These are phyloP conservation scores for Plasmodium billcollinsi DNA, from an alignment of 169 alveolate species.

Conservation along the genomic window DNA sequence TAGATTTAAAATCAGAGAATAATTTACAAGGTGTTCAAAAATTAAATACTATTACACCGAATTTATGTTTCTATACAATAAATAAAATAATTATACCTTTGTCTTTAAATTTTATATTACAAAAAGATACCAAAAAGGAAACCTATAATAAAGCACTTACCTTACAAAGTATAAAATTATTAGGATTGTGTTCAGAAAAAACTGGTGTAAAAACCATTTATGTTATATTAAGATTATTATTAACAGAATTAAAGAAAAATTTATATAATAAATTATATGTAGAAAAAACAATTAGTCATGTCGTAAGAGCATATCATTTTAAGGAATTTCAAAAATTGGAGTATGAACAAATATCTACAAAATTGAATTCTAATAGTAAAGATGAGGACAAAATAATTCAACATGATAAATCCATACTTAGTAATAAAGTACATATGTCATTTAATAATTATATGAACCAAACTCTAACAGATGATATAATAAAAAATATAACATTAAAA, in stretches of 20 bases:
- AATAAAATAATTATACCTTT: conserved; percentile 48
- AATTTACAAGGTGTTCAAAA: conserved; percentile 45
- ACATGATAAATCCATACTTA: neutral
- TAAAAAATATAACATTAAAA: neutral
- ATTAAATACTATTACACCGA: conserved; percentile 26
- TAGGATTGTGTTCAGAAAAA: conserved; percentile 56
- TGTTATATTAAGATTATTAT: conserved; percentile 7
- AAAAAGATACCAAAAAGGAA: conserved; percentile 56
- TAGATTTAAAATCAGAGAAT: conserved; percentile 74
- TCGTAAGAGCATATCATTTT: conserved; percentile 52
- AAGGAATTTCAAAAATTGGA: conserved; percentile 22
- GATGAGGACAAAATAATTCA: neutral
- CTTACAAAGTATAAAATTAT: conserved; percentile 40
- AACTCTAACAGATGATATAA: too few species aligned
- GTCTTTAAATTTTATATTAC: conserved; percentile 55
- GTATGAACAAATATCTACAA: neutral
- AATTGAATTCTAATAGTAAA: neutral
- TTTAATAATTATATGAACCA: neutral
- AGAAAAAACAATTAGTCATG: conserved; percentile 63
- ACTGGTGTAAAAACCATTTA: conserved; percentile 43
- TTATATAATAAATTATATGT: conserved; percentile 55
- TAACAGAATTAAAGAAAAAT: conserved; percentile 59
- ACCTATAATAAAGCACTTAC: conserved; percentile 58
- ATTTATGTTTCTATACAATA: conserved; percentile 39
- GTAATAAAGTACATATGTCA: neutral